phyloP scores from a whole-genome alignment of 139 green algal species.

The Limnomonas spitsbergensis region DNA sequence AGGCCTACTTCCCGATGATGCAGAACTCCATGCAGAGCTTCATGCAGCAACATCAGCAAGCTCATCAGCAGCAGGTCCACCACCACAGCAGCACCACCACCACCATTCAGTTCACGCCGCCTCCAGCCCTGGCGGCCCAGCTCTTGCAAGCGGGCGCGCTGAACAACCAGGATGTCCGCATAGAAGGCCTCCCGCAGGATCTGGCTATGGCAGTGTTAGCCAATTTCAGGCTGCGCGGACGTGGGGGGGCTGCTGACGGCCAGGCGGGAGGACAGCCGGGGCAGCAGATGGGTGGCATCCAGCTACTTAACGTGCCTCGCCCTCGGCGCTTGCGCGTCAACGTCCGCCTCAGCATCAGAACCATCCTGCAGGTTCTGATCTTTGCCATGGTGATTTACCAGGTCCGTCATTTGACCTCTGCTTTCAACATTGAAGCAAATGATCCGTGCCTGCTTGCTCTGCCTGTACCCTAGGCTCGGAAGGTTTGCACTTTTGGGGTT shows the following conservation, averaged over 20 bases:
- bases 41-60: too few relatives aligned
- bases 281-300: too few relatives aligned
- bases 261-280: too few relatives aligned
- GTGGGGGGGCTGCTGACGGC: too few relatives aligned
- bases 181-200: not conserved
- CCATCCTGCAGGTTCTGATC: conserved; percentile 58
- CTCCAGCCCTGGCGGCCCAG: not conserved
- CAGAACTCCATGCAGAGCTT: too few relatives aligned
- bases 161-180: not conserved
- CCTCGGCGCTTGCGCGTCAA: not conserved
- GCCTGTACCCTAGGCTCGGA: too few relatives aligned
- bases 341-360: conserved; percentile 55
- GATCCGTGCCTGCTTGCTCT: too few relatives aligned
- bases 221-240: too few relatives aligned
- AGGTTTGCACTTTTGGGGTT: too few relatives aligned
- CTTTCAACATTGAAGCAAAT: not conserved
- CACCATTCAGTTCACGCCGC: not conserved
- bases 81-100: not conserved
- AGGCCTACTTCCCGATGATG: too few relatives aligned
- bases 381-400: conserved; percentile 62
- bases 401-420: conserved; percentile 22
- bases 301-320: not conserved
- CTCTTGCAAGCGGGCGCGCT: not conserved
- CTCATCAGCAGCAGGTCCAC: not conserved
- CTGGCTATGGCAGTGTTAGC: conserved; percentile 5